Base-by-base conservation (phyloP, 2,329 filamentous ascomycete genomes). In the Podosphaera fusca region DNA sequence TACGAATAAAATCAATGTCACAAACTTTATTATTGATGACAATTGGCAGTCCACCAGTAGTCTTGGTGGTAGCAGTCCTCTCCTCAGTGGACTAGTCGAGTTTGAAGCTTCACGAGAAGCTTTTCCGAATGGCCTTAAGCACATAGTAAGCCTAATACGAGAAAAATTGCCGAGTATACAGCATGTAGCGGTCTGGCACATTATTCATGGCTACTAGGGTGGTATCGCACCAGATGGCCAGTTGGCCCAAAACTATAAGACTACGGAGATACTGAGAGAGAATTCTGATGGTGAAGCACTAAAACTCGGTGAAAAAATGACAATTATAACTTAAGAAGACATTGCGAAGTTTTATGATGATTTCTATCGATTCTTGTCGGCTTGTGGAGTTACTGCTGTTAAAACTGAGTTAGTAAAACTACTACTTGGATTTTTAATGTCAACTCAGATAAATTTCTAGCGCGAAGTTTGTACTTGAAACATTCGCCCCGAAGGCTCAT, bases 181-280 rank as follows among this genome's bases (percentile, higher is more conserved):
- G 59, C 84, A 95, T 63, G 78, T 96, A 55, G 87, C 86, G 9
- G 90, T 96, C 0, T 98, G 92, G 92, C 92, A 98, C 70, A 87
- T 90, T 0, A 74, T 96, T 0, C 68, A 84, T 35, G 75, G 89
- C 1, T 95, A 95, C 68, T 95, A 92, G 92, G 90, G 87, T 52
- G 89, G 89, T 0, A 81, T 98, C 9, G 79, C 86, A 0, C 81
- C 85, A 0, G 70, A 78, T 4, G 85, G 89, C 0, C 76, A 81
- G 53, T 79, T 98, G 54, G 85, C 85, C 0, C 73, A 81, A 61
- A 76, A 75, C 0, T 98, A 96, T 71, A 85, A 86, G 66, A 94
- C 87, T 0, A 71, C 82, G 1, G 74, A 75, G 55, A 72, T 81
- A 1, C 67, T 76, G 1, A 71, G 77, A 40, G 71, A 75, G 53